Percentiles rank a stretch among this genome's conserved stretches.
phyloP scores from a whole-genome alignment of 2,329 filamentous ascomycete genomes.

The Trichoderma polysporum region DNA sequence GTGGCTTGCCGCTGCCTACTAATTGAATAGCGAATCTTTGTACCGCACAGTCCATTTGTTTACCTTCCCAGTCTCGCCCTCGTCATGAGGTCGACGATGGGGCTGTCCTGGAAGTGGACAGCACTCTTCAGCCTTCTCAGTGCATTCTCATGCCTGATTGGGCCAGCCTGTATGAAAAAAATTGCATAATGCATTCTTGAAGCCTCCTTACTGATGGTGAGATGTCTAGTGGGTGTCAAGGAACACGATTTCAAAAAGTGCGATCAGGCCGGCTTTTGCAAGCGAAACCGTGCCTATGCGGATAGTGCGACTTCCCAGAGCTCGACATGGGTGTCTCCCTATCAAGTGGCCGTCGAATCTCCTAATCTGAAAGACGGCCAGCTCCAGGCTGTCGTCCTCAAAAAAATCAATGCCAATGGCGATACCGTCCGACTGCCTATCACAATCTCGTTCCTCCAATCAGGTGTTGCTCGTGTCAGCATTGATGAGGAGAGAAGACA shows the following conservation, averaged over 20 bases:
- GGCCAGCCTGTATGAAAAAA: slow-evolving; percentile 59
- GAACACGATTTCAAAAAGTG: slow-evolving; percentile 98
- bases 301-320: slow-evolving; percentile 68
- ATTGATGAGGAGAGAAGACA: slow-evolving; percentile 89
- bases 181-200: background rate
- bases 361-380: slow-evolving; percentile 76
- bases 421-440: slow-evolving; percentile 78
- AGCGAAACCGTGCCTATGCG: slow-evolving; percentile 86
- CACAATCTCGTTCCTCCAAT: slow-evolving; percentile 84
- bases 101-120: slow-evolving; percentile 63
- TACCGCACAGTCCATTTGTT: slow-evolving; percentile 15
- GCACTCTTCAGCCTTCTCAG: slow-evolving; percentile 60
- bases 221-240: slow-evolving; percentile 72
- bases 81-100: slow-evolving; percentile 51
- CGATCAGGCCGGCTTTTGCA: slow-evolving; percentile 94
- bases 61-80: slow-evolving; percentile 20
- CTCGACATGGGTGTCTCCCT: slow-evolving; percentile 75
- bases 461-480: slow-evolving; percentile 81
- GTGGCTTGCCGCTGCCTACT: slow-evolving; percentile 9
- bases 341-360: slow-evolving; percentile 70
- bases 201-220: slow-evolving; percentile 24
- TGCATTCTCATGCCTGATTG: slow-evolving; percentile 59
- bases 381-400: slow-evolving; percentile 77
- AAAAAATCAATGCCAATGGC: slow-evolving; percentile 63
- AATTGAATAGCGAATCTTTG: background rate